Conservation (phyloP, 441 rosid species). For the Erodium trifolium region DNA sequence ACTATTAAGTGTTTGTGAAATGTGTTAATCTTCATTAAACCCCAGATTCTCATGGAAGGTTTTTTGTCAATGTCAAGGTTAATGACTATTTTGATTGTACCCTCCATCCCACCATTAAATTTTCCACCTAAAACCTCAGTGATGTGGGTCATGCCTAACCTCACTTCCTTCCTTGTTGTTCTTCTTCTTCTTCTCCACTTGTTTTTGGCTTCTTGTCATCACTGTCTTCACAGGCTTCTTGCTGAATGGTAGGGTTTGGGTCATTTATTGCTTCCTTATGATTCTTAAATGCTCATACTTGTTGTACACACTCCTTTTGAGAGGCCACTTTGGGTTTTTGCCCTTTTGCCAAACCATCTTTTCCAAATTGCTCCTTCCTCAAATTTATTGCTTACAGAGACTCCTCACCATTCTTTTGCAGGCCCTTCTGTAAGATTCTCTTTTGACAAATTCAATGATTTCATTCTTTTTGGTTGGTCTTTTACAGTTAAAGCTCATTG, state of each 20-base stretch:
- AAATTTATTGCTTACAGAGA: conserved; percentile 32
- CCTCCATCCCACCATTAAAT: conserved; percentile 20
- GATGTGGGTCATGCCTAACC: conserved; percentile 25
- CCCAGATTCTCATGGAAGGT: conserved; percentile 13
- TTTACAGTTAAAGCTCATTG: conserved; percentile 17
- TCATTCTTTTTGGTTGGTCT: conserved; percentile 20
- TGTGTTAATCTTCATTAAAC: conserved; percentile 9
- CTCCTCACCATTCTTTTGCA: conserved; percentile 24
- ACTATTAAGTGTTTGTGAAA: not conserved
- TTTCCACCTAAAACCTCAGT: conserved; percentile 23
- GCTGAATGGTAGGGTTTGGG: conserved; percentile 15
- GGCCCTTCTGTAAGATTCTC: conserved; percentile 15
- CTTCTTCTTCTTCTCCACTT: too few relatives aligned
- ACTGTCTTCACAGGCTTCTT: not conserved
- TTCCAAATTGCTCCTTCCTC: conserved; percentile 1
- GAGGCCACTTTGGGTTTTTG: not conserved
- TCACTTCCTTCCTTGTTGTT: too few relatives aligned
- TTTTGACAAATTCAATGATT: conserved; percentile 13
- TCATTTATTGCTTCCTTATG: conserved; percentile 33
- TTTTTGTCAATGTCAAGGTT: not conserved
- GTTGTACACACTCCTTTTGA: conserved; percentile 19
- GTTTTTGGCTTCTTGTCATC: too few relatives aligned
- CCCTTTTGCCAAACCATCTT: conserved; percentile 11
- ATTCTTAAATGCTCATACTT: conserved; percentile 27
- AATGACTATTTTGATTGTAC: conserved; percentile 9